Evolutionary conservation across 176 grass and related monocot genomes (phyloP).

Genomic region (Cenchrus fungigraminus): DNA sequence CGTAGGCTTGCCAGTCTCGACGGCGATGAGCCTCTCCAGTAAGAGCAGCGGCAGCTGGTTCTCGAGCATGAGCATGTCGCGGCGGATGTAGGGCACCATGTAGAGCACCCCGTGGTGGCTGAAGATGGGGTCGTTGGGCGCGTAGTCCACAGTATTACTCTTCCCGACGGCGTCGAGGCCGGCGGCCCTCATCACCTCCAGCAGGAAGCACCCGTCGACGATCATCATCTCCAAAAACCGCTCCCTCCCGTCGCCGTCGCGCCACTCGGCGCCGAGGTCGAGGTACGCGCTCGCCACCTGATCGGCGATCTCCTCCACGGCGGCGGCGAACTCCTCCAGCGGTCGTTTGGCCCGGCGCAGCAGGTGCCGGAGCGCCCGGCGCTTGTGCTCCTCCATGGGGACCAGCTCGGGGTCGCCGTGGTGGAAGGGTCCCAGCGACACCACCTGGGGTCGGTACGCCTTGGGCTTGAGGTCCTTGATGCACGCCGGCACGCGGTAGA

Average conservation of each 20-base stretch:
- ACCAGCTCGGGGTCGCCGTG: conserved; percentile 39
- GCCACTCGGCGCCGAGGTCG: conserved; percentile 42
- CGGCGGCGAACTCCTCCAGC: conserved; percentile 45
- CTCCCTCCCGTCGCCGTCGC: conserved; percentile 25
- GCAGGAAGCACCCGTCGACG: conserved; percentile 75
- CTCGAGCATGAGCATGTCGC: conserved; percentile 88
- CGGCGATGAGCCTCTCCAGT: conserved; percentile 52
- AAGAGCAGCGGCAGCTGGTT: conserved; percentile 79
- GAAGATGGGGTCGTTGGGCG: conserved; percentile 77
- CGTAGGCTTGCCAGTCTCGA: conserved; percentile 32
- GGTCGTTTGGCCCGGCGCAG: conserved; percentile 46
- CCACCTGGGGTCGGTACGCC: conserved; percentile 73
- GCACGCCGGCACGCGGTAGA: conserved; percentile 74
- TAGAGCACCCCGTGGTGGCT: conserved; percentile 74
- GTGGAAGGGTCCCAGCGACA: conserved; percentile 83
- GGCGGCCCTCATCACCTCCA: conserved; percentile 64
- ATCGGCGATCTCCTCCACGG: conserved; percentile 39
- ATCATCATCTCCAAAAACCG: conserved; percentile 73
- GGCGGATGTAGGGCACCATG: conserved; percentile 66
- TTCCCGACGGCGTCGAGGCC: neutral
- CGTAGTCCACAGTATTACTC: conserved; percentile 44
- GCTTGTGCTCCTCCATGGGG: conserved; percentile 88
- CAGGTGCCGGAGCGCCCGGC: conserved; percentile 69
- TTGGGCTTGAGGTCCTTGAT: conserved; percentile 64
- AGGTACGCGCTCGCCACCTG: conserved; percentile 50